A percentile compares a stretch with the other conserved stretches of the same genome.
Conservation (phyloP, 2,329 filamentous ascomycete species). For the Cadophora luteo-olivacea region DNA sequence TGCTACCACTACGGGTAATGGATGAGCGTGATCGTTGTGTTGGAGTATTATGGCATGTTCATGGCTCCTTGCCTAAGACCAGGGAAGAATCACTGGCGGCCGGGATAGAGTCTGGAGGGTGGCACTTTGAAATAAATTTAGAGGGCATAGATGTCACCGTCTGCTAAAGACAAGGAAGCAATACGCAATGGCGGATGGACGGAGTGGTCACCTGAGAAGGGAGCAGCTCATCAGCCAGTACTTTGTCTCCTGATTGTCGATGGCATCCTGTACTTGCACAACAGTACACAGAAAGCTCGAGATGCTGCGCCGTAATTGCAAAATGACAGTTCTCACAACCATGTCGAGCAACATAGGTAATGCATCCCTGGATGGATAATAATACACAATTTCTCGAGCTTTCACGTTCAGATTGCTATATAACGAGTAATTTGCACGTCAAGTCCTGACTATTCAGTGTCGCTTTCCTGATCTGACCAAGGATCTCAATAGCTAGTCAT, state of each 20-base stretch:
- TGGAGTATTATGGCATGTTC: neutral
- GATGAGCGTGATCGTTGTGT: neutral
- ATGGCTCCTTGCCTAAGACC: neutral
- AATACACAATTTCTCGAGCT: neutral
- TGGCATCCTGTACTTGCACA: neutral
- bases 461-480: neutral
- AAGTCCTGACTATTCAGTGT: neutral
- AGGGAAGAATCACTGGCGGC: neutral
- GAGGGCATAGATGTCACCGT: neutral
- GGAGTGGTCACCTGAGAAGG: neutral
- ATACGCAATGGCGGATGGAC: neutral
- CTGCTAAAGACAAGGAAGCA: neutral
- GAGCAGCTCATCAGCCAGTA: neutral
- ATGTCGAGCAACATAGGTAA: neutral
- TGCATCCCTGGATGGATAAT: neutral
- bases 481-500: conserved; percentile 63
- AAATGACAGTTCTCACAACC: neutral
- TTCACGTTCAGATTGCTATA: neutral
- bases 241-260: neutral
- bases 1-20: neutral
- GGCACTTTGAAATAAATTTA: neutral
- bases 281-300: neutral
- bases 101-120: neutral
- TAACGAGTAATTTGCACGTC: neutral
- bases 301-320: neutral